Evolutionary conservation across 208 protist genomes (phyloP).

Genomic region (Phytomonas francai): DNA sequence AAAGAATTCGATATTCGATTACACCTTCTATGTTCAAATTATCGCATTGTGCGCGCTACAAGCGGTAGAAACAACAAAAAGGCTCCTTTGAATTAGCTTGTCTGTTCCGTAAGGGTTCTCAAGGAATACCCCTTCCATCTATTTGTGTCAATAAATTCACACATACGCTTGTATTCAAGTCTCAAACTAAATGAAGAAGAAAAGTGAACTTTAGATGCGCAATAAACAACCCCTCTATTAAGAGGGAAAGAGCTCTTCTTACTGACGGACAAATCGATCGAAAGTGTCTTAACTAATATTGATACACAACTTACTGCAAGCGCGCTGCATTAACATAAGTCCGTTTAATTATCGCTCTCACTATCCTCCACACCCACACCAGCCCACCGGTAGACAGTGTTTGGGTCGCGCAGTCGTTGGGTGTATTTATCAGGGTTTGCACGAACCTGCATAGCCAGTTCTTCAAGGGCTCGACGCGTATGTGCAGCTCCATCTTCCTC

Average conservation of each 20-base stretch:
- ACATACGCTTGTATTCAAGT: not conserved
- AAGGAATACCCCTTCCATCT: not conserved
- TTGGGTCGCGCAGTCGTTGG: constrained; percentile 41
- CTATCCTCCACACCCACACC: constrained; percentile 15
- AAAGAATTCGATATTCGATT: not conserved
- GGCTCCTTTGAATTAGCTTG: not conserved
- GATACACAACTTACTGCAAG: not conserved
- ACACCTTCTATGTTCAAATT: not conserved
- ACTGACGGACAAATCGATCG: not conserved
- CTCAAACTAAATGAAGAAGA: not conserved
- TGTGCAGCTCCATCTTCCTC: constrained; percentile 34
- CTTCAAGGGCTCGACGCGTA: constrained; percentile 48
- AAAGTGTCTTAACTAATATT: not conserved
- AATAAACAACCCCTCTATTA: not conserved
- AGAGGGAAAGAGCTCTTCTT: not conserved
- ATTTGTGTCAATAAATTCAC: not conserved
- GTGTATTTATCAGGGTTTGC: constrained; percentile 36
- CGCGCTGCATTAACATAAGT: too few relatives aligned
- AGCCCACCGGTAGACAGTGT: constrained; percentile 44
- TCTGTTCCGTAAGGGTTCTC: not conserved
- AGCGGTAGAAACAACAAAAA: not conserved
- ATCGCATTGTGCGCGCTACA: not conserved
- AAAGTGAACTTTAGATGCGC: not conserved
- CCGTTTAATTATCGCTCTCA: constrained; percentile 7
- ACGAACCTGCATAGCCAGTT: constrained; percentile 39